phyloP scores from a whole-genome alignment of 495 filamentous ascomycete genomes.

The Amniculicola lignicola region DNA sequence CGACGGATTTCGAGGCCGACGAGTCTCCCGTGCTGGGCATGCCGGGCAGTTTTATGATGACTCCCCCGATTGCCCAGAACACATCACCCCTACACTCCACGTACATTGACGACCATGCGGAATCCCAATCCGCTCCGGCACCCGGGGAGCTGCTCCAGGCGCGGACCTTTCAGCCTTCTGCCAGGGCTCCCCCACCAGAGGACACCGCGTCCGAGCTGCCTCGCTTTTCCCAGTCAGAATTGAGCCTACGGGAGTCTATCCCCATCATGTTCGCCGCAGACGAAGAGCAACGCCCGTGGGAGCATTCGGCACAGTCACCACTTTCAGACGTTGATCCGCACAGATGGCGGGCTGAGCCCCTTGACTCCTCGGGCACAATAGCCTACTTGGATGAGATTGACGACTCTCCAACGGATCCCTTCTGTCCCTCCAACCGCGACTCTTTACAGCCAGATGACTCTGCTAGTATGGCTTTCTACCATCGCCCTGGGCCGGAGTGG shows the following conservation, averaged over 20 bases:
- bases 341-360: conserved; percentile 26
- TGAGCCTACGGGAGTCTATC: conserved; percentile 56
- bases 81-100: no score
- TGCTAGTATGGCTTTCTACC: conserved; percentile 30
- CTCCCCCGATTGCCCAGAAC: conserved; percentile 50
- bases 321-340: conserved; percentile 27
- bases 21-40: conserved; percentile 64
- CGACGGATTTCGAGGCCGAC: conserved; percentile 41
- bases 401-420: conserved; percentile 34
- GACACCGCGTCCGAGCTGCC: background rate
- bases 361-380: conserved; percentile 28
- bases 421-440: conserved; percentile 23
- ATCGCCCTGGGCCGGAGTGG: conserved; percentile 4
- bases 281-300: conserved; percentile 10
- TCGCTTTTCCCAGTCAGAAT: conserved; percentile 8
- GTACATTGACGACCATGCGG: no score
- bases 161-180: conserved; percentile 10
- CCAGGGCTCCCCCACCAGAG: background rate
- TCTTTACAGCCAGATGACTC: conserved; percentile 34
- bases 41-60: conserved; percentile 52
- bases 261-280: conserved; percentile 55
- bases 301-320: conserved; percentile 8
- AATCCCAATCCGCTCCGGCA: background rate
- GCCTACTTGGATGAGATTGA: conserved; percentile 32
- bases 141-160: conserved; percentile 10